Evolutionary conservation across 73 alveolate genomes (phyloP), one percentile per base, ranked within the genome.

Genomic region (Symbiodinium natans): DNA sequence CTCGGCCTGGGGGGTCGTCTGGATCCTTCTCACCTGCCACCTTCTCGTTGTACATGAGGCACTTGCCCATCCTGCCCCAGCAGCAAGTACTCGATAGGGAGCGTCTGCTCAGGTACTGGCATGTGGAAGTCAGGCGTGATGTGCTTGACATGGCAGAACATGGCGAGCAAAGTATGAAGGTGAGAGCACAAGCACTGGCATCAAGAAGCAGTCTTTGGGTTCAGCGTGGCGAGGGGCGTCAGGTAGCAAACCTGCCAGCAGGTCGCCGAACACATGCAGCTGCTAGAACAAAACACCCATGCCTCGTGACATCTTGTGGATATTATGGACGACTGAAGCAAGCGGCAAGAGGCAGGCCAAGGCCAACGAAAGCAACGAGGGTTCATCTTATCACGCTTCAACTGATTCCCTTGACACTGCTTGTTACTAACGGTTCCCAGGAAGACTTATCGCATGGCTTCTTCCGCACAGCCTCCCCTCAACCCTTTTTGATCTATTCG

Each of bases 1-100:
- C 83, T 27, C 39, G 10, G 33, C 39, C 83, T 29, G 83, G 83
- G 21, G 33, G 39, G 83, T 33, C 31, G 15, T 40, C 42, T 21
- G 42, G 25, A 42, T 13, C 83, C 83, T 56, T 56, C 85, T 87
- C 94, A 8, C 94, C 94, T 10, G 94, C 94, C 38, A 87, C 34
- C 34, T 87, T 87, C 41, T 87, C 94, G 85, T 87, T 87, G 85
- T 87, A 87, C 94, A 87, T 87, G 46, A 87, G 94, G 71, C 42
- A 41, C 43, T 87, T 87, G 59, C 94, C 94, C 94, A 87, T 87
- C 94, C 94, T 87, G 33, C 13, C 29, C 11, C 8, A 8, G 8
- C 17, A 10, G 63, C 8, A 48, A 17, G 8, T 8, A 48, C 23
- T 17, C 8, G 17, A 48, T 48, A 48, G 63, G 23, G 17, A 48